phyloP scores from a whole-genome alignment of 768 basidiomycete species.

The Stropharia rugosoannulata region DNA sequence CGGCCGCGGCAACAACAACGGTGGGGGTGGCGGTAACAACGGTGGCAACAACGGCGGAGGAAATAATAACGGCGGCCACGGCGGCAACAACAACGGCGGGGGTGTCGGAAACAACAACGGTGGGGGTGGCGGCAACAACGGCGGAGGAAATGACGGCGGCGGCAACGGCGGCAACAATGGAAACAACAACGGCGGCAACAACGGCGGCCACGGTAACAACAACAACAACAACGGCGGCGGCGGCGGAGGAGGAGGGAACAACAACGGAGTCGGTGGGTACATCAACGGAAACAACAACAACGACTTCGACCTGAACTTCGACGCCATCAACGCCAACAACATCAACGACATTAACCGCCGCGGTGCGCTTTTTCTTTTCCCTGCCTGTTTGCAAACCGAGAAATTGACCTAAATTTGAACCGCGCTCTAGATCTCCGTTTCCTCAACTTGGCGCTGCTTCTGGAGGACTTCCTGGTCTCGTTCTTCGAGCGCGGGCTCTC shows the following conservation, averaged over 20 bases:
- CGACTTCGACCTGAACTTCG: background rate
- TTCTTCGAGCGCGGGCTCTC: constrained; percentile 45
- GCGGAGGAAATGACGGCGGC: background rate
- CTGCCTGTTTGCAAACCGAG: background rate
- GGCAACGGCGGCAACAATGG: background rate
- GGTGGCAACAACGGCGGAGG: background rate
- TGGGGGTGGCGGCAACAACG: background rate
- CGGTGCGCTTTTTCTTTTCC: background rate
- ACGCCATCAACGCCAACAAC: background rate
- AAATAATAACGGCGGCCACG: no score
- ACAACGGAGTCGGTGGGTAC: background rate
- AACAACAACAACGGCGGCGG: background rate
- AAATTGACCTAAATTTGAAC: background rate
- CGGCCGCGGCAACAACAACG: background rate
- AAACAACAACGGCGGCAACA: background rate
- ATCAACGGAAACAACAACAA: background rate
- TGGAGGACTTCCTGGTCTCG: constrained; percentile 46
- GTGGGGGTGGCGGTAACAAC: background rate
- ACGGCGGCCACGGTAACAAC: background rate
- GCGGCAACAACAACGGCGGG: no score
- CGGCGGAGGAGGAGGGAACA: background rate
- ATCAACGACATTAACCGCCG: background rate
- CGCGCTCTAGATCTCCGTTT: constrained; percentile 23
- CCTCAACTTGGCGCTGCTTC: constrained; percentile 47
- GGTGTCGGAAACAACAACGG: no score